phyloP scores from a whole-genome alignment of 2,329 filamentous ascomycete genomes.

The Exophiala calicioides region DNA sequence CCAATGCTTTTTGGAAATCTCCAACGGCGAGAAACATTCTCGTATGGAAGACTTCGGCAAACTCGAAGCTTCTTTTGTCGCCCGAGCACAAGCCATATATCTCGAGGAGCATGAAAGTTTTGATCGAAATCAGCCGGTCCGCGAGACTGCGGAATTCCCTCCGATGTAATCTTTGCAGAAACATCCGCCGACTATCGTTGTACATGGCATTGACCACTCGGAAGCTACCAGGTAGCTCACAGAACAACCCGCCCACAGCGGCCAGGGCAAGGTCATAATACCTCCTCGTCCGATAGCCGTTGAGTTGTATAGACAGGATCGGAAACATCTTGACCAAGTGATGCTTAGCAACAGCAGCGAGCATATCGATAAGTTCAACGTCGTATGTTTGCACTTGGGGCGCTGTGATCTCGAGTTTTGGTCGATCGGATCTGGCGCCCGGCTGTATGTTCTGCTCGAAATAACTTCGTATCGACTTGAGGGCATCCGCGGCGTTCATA shows the following conservation, averaged over 20 bases:
- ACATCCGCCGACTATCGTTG: conserved; percentile 17
- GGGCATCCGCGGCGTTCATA: too few relatives aligned
- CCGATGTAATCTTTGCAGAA: conserved; percentile 1
- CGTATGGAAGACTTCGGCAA: conserved; percentile 17
- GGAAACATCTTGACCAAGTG: conserved; percentile 16
- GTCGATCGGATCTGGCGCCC: conserved; percentile 4
- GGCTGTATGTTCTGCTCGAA: background rate
- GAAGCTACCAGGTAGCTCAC: conserved; percentile 12
- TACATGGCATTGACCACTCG: conserved; percentile 21
- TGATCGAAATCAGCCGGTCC: conserved; percentile 12
- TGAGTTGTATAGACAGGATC: conserved; percentile 3
- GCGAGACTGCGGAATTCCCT: background rate
- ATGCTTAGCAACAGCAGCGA: conserved; percentile 7
- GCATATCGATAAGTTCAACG: conserved; percentile 13
- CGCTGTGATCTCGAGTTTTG: conserved; percentile 9
- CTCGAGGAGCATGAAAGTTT: conserved; percentile 18
- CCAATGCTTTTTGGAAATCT: background rate
- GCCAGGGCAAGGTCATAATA: conserved; percentile 16
- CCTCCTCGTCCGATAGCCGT: conserved; percentile 1
- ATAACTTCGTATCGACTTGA: background rate
- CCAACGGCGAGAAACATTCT: background rate
- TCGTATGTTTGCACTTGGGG: conserved; percentile 16
- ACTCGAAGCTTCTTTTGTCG: conserved; percentile 22
- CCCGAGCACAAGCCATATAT: conserved; percentile 19
- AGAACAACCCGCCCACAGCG: conserved; percentile 18